Evolutionary conservation across 352 stramenopile genomes (phyloP), one percentile per base, ranked within the genome.

Genomic region (Phytophthora sansomeana): DNA sequence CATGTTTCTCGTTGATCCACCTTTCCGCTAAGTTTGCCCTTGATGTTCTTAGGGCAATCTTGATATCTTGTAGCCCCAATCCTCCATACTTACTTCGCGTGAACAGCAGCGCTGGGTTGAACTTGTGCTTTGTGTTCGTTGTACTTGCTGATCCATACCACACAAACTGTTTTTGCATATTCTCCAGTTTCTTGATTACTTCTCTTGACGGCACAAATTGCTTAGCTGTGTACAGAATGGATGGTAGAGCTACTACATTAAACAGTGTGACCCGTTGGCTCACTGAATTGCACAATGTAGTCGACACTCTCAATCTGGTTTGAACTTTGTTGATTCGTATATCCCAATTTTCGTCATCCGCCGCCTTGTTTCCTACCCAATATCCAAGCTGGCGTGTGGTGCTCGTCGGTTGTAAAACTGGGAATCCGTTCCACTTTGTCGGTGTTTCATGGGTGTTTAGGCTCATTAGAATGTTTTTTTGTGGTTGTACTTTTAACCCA

Each of bases 401-500:
- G n/a, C 4, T 26, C n/a, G 21, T 39, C 28, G 4, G n/a, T 26
- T 39, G 35, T 1, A 63, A 17, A 2, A 55, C 56, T 6, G 56
- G 56, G 14, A 38, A 63, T 26, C 35, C 44, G 16, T 41, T 48
- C 16, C 33, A 56, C n/a, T 13, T 47, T 11, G 1, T 7, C 38
- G 47, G 24, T 4, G 5, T 30, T 29, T 36, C 39, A 7, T 33
- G 16, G 0, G 14, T 35, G 29, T 57, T 64, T 3, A 63, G 19
- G 3, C 32, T 21, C 4, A 63, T 56, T 3, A 53, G 9, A 13
- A 63, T 32, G 21, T 33, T 56, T 21, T 55, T 55, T 35, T 30
- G 9, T 19, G 33, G 44, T 14, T 64, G 57, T 8, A 64, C 35
- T 13, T 50, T 17, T 9, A 64, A 1, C 3, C 57, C 57, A 58